Base-by-base conservation (phyloP, 805 yeast genomes). In the Cyberlindnera saturnus region DNA sequence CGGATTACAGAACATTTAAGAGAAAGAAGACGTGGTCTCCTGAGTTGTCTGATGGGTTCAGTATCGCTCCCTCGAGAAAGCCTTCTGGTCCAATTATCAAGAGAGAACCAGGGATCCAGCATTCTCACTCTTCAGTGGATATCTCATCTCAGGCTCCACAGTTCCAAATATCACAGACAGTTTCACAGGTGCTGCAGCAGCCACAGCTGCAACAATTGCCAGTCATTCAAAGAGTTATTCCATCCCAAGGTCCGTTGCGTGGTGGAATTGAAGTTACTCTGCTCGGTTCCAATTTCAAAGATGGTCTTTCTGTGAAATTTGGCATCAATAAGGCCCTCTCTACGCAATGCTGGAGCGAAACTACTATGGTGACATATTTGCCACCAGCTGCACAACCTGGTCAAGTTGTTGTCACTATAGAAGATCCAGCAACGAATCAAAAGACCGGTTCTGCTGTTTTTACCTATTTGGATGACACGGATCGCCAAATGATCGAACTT, bases 191-290 rank as follows among this genome's bases (percentile, higher is more conserved):
- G 36, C 5, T 20, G 7, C 35, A 38, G 10, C 56, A 49, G 40
- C 40, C 52, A 18, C 55, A 49, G 42, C 32, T 46, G 3, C 33
- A 17, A 26, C 42, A 38, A 20, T 34, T 38, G 5, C 56, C 59
- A 31, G 32, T 47, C 0, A 82, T 91, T 41, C 91, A 88, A 61
- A 74, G 96, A 45, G 83, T 93, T 10, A 90, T 93, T 45, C 99
- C 99, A 1, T 83, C 95, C 0, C 93, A 86, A 61, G 99, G 99
- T 3, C 96, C 97, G 9, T 76, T 89, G 11, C 75, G 96, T 49
- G 99, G 99, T 51, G 99, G 99, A 15, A 82, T 90, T 35, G 99
- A 93, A 62, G 86, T 93, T 7, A 93, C 99, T 0, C 67, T 93
- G 39, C 69, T 93, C 36, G 99, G 99, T 3, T 74, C 81, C 39